These are phyloP conservation scores for Coniferiporia weirii DNA, from an alignment of 1,284 basidiomycete species.

Conservation along the genomic window DNA sequence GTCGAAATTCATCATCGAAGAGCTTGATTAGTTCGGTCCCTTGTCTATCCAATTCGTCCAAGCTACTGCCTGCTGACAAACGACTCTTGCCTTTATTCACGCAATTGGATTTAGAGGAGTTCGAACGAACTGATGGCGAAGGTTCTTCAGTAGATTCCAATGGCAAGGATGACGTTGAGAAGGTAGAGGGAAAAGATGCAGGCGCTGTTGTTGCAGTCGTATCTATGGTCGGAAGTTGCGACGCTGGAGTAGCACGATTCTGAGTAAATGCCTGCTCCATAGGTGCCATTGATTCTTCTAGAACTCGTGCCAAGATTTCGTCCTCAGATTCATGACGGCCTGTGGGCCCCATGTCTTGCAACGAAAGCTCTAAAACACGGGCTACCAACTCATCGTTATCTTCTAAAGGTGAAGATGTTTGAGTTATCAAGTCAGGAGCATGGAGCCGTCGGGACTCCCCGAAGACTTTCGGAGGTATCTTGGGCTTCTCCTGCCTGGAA, in stretches of 20 bases:
- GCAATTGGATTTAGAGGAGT: background rate
- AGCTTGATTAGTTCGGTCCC: background rate
- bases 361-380: slow-evolving; percentile 47
- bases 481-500: background rate
- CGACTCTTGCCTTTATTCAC: background rate
- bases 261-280: background rate
- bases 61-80: background rate
- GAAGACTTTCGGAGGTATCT: slow-evolving; percentile 6
- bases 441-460: slow-evolving; percentile 1
- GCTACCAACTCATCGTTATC: slow-evolving; percentile 30
- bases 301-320: slow-evolving; percentile 11
- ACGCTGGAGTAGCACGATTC: background rate
- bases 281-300: slow-evolving; percentile 11
- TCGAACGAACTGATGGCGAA: background rate
- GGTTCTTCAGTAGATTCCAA: background rate
- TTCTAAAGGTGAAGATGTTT: slow-evolving; percentile 6
- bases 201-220: background rate
- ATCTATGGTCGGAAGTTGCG: background rate
- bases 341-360: slow-evolving; percentile 36
- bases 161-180: background rate
- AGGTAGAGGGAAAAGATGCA: background rate
- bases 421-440: background rate
- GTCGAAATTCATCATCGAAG: slow-evolving; percentile 8
- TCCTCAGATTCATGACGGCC: slow-evolving; percentile 8
- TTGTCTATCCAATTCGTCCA: slow-evolving; percentile 1